phyloP scores from a whole-genome alignment of 176 grass and related monocot genomes.

The Saccharum spontaneum region DNA sequence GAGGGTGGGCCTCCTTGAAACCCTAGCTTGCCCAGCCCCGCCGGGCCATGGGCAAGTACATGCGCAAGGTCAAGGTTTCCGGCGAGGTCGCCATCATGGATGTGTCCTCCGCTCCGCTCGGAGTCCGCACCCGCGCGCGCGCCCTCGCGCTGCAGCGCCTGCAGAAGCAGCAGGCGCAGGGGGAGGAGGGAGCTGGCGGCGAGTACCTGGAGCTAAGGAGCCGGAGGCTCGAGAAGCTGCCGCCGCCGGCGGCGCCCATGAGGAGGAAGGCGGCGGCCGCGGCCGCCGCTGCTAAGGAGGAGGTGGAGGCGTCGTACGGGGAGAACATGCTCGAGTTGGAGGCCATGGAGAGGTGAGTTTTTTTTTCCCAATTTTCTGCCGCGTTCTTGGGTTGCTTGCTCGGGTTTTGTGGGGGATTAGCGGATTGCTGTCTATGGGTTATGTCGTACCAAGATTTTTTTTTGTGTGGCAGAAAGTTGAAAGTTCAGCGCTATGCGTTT shows the following conservation, averaged over 20 bases:
- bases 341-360: constrained; percentile 35
- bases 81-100: constrained; percentile 68
- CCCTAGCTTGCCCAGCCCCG: neutral
- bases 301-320: constrained; percentile 32
- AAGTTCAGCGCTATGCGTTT: neutral
- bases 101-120: constrained; percentile 40
- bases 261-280: neutral
- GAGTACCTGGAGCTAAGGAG: constrained; percentile 70
- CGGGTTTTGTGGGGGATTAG: neutral
- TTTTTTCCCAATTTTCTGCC: neutral
- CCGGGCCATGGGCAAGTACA: constrained; percentile 73
- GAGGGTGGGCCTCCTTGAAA: neutral
- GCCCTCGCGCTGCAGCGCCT: constrained; percentile 45
- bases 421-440: too few relatives aligned
- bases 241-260: neutral
- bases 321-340: constrained; percentile 43
- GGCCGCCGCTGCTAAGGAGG: neutral
- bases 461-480: neutral
- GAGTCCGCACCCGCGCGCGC: constrained; percentile 59
- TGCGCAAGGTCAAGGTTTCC: constrained; percentile 63
- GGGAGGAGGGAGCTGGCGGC: neutral
- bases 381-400: neutral
- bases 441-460: neutral
- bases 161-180: constrained; percentile 25
- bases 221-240: constrained; percentile 65